These are phyloP conservation scores for Yarrowia yakushimensis DNA, from an alignment of 805 yeast genomes.

Conservation along the genomic window DNA sequence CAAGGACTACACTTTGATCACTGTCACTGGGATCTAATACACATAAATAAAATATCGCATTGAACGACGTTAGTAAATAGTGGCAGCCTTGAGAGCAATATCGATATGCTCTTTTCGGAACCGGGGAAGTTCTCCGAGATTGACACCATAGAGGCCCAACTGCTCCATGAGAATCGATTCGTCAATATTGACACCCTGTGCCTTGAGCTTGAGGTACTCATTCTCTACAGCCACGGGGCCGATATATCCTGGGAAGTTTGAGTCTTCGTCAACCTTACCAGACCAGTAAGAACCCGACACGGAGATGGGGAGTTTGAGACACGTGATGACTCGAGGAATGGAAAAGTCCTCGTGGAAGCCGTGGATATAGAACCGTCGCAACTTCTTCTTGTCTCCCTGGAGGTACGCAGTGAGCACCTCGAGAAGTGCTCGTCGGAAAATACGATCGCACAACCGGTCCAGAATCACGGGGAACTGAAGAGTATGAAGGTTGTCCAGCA, in stretches of 20 bases:
- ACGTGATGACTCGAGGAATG: conserved; percentile 20
- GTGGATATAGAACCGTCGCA: conserved; percentile 4
- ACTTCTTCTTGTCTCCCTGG: conserved; percentile 15
- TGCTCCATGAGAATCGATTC: conserved; percentile 12
- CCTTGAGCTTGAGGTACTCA: conserved; percentile 14
- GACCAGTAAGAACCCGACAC: conserved; percentile 28
- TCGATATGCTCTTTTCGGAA: conserved; percentile 7
- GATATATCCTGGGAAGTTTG: conserved; percentile 26
- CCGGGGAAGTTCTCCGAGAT: conserved; percentile 18
- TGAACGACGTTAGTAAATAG: not conserved
- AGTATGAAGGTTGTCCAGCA: conserved; percentile 17
- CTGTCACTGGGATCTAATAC: not conserved
- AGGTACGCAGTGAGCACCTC: conserved; percentile 22
- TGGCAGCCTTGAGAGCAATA: conserved; percentile 2
- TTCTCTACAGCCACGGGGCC: conserved; percentile 25
- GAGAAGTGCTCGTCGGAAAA: conserved; percentile 8
- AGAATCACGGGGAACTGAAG: conserved; percentile 22
- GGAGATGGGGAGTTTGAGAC: conserved; percentile 24
- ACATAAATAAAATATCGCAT: not conserved
- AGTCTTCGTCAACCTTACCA: conserved; percentile 28
- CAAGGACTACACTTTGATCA: too few relatives aligned
- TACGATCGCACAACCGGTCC: conserved; percentile 19
- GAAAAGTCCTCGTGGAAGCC: conserved; percentile 25
- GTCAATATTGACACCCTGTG: conserved; percentile 5
- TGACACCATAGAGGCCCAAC: conserved; percentile 4